Evolutionary conservation across 768 basidiomycete genomes (phyloP), one percentile per base, ranked within the genome.

Genomic region (Phaeotremella fagi): DNA sequence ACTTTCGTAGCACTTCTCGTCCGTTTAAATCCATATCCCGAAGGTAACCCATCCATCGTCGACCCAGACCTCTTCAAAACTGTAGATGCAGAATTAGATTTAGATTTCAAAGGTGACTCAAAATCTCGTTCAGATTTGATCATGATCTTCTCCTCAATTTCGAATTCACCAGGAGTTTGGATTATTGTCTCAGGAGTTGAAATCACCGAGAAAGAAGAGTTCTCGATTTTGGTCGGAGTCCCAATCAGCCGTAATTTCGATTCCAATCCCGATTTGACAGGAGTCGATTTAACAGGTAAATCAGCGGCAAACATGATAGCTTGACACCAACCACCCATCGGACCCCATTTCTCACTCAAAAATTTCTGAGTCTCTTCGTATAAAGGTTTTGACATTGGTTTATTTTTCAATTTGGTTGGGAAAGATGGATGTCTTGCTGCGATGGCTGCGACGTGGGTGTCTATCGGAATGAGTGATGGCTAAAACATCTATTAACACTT

Each of bases 361-460:
- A 74, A 74, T 4, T 47, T 43, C 41, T 72, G 73, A 2, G 69
- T 63, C 26, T 70, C 71, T 1, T 63, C 65, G 50, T 74, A 74
- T 0, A 67, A 43, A 42, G 61, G 63, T 27, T 66, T 66, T 15
- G 67, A 69, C 60, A 72, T 72, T 5, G 73, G 45, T 47, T 74
- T 74, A 37, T 65, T 60, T 18, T 55, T 48, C 18, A 71, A 44
- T 7, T 61, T 55, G 14, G 59, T 56, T 2, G 73, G 73, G 55
- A 74, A 74, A 1, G 55, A 26, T 20, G 73, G 71, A 56, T 74
- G 73, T 26, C 73, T 57, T 12, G 71, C 75, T 7, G 88, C 88
- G 48, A 97, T 91, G 68, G 94, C 90, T 59, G 86, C 79, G 25
- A 99, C 87, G 70, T 99, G 95, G 0, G 92, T 95, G 69, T 99